Evolutionary conservation across 352 stramenopile genomes (phyloP), one percentile per base, ranked within the genome.

Genomic region (Phytophthora boehmeriae): DNA sequence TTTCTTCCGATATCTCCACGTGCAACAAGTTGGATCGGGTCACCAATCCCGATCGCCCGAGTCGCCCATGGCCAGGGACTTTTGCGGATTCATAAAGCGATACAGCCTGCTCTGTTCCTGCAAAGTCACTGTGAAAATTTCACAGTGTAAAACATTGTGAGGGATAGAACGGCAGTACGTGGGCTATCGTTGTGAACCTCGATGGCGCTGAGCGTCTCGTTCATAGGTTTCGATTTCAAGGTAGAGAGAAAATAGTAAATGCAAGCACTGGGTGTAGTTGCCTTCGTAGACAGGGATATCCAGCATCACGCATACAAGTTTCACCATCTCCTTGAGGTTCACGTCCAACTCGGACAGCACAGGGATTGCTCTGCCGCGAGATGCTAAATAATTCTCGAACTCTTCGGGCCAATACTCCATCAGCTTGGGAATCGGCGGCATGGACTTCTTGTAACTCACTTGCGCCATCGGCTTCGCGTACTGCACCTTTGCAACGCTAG

Each of bases 221-320:
- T 90, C 76, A 65, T 88, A 86, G 36, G 47, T 38, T 28, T 81
- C 54, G 17, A 95, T 90, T 63, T 96, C 88, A 47, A 80, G 57
- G 59, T 93, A 98, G 23, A 98, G 63, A 8, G 84, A 92, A 39
- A 98, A 98, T 19, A 99, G 70, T 2, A 95, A 55, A 74, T 98
- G 93, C 23, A 98, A 75, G 35, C 86, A 95, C 60, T 98, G 81
- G 48, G 98, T 62, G 22, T 90, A 65, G n/a, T 83, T 76, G 1
- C 66, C 67, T 50, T 78, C 63, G 67, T 97, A 88, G 20, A 98
- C 88, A 6, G 96, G 95, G 35, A 99, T 97, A 62, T 98, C 96
- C 30, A 98, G 62, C 17, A 98, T 45, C 3, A 80, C 86, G 57
- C 94, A 98, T 20, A 97, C 74, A 20, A 98, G 69, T 32, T 80